phyloP scores from a whole-genome alignment of 768 basidiomycete genomes.

The Podaxis carcinomalis region DNA sequence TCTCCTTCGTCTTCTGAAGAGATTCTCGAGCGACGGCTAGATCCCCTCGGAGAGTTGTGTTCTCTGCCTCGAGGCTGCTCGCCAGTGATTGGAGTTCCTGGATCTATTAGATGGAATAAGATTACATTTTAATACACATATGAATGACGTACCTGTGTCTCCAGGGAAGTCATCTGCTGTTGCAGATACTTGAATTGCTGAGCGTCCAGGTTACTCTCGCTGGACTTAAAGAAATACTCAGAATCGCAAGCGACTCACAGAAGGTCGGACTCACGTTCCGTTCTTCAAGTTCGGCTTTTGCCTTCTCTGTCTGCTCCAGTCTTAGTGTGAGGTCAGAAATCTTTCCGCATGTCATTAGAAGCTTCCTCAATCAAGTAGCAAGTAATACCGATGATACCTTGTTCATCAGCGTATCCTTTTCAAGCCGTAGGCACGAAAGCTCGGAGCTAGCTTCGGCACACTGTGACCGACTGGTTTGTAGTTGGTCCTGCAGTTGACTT shows the following conservation, averaged over 20 bases:
- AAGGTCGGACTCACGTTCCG: neutral
- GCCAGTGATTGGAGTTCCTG: constrained; percentile 18
- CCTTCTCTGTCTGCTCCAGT: neutral
- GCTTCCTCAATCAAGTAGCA: neutral
- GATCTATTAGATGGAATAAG: constrained; percentile 14
- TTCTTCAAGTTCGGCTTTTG: neutral
- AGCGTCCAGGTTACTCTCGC: neutral
- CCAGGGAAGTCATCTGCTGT: constrained; percentile 10
- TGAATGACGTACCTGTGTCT: constrained; percentile 10
- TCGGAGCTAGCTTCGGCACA: constrained; percentile 4
- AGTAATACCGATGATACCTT: neutral
- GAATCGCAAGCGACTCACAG: neutral
- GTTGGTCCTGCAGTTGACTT: constrained; percentile 1
- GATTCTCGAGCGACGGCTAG: constrained; percentile 19
- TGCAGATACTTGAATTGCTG: constrained; percentile 5
- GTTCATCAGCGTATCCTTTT: constrained; percentile 1
- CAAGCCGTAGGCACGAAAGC: neutral
- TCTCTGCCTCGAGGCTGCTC: constrained; percentile 18
- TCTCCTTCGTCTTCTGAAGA: constrained; percentile 25
- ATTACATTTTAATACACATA: neutral
- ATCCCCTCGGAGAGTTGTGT: constrained; percentile 19
- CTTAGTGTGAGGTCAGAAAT: constrained; percentile 1
- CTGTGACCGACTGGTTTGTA: neutral
- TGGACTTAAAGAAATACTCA: neutral
- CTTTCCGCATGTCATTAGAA: neutral